Evolutionary conservation across 345 rosid species (phyloP), one percentile per base, ranked within the genome.

Genomic region (Anacardium occidentale): DNA sequence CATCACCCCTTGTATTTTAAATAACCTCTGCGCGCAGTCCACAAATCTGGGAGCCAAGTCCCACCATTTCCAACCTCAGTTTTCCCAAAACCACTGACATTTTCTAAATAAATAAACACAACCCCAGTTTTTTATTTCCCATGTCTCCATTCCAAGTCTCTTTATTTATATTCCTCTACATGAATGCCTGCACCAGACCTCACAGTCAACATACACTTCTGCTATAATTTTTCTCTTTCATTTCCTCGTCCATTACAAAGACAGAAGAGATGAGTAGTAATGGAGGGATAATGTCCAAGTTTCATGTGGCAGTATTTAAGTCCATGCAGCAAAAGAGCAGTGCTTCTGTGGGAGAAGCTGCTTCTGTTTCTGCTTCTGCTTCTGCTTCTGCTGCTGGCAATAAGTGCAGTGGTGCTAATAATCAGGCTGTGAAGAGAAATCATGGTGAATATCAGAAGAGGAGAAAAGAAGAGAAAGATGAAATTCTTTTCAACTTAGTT

Each of bases 401-500:
- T 3, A 37, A 20, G 3, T 5, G 10, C 22, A 37, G n/a, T 2
- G 55, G 42, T 64, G 64, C 40, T 34, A 12, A 26, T 6, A 60
- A 5, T 70, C 29, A 60, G 47, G 21, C 12, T 18, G 45, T 0
- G 32, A 45, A 67, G 56, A 73, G 5, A 47, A 0, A 5, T 18
- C 32, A 26, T 44, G 58, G 48, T 6, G 69, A 73, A 1, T 69
- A 62, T 25, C 57, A 67, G 45, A 51, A 44, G 18, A 58, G 48
- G 64, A 75, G 66, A 60, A 70, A 29, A 58, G 22, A 72, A 26
- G 71, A 76, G 73, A 82, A 66, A 62, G 55, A 57, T 26, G 78
- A 74, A 56, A 74, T 44, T 45, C 79, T 82, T 50, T 66, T 68
- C 13, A 79, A 82, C 42, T 13, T 82, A 54, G 65, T 82, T 22